These are phyloP conservation scores for Colletotrichum agaves DNA, from an alignment of 2,329 filamentous ascomycete genomes.

Conservation along the genomic window DNA sequence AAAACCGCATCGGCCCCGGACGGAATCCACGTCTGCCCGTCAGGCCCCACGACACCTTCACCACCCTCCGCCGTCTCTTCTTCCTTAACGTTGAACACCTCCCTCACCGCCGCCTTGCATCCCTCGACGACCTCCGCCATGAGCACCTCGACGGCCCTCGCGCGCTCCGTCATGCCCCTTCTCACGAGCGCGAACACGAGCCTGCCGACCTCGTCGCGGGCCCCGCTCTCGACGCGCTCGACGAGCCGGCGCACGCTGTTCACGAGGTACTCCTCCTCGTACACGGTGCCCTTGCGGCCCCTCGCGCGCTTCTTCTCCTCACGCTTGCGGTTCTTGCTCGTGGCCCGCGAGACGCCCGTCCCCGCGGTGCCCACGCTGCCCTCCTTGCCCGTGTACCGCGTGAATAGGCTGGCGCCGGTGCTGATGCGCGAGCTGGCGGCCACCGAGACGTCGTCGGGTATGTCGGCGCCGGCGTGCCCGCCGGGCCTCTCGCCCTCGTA, in stretches of 20 bases:
- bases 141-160: slow-evolving; percentile 78
- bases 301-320: slow-evolving; percentile 96
- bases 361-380: slow-evolving; percentile 73
- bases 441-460: slow-evolving; percentile 92
- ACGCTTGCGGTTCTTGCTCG: slow-evolving; percentile 85
- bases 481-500: slow-evolving; percentile 79
- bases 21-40: slow-evolving; percentile 46
- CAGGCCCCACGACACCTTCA: slow-evolving; percentile 37
- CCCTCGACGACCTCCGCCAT: slow-evolving; percentile 79
- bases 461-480: slow-evolving; percentile 72
- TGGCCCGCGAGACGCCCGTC: slow-evolving; percentile 80
- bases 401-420: slow-evolving; percentile 91
- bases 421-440: slow-evolving; percentile 83
- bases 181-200: slow-evolving; percentile 82
- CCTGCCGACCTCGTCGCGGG: slow-evolving; percentile 76
- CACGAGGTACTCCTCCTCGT: slow-evolving; percentile 97
- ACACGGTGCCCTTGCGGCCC: slow-evolving; percentile 96
- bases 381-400: slow-evolving; percentile 83
- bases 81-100: slow-evolving; percentile 69
- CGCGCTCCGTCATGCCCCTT: slow-evolving; percentile 88
- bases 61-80: slow-evolving; percentile 36
- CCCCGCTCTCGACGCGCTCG: slow-evolving; percentile 78
- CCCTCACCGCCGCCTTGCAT: slow-evolving; percentile 72
- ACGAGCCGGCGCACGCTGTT: slow-evolving; percentile 86
- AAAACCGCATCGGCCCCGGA: slow-evolving; percentile 64